A percentile compares a stretch with the other conserved stretches of the same genome.
Evolutionary conservation across 768 basidiomycete genomes (phyloP).

Genomic region (Leccinum barrowsii): DNA sequence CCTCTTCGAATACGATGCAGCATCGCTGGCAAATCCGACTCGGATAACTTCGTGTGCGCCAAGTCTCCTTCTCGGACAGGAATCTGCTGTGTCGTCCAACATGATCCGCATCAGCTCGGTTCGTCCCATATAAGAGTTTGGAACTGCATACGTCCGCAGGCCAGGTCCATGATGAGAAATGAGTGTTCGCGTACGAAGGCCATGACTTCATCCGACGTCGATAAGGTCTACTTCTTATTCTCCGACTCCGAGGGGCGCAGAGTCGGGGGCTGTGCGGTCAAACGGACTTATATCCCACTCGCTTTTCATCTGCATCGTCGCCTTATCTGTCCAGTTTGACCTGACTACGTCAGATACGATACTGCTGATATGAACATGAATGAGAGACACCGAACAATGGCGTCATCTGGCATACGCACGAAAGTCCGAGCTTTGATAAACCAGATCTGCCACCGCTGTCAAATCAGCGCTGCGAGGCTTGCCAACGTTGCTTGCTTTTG

Average conservation of each 20-base stretch:
- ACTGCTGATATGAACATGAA: slow-evolving; percentile 12
- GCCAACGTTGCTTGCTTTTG: background rate
- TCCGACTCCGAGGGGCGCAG: slow-evolving; percentile 24
- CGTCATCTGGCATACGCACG: slow-evolving; percentile 4
- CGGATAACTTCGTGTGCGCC: background rate
- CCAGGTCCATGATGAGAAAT: background rate
- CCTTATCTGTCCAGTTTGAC: slow-evolving; percentile 11
- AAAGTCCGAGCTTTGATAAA: background rate
- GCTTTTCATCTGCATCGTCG: background rate
- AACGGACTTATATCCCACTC: background rate
- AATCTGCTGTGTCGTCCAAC: background rate
- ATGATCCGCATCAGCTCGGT: background rate
- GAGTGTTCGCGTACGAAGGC: slow-evolving; percentile 4
- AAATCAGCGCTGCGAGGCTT: slow-evolving; percentile 12
- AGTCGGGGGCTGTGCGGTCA: slow-evolving; percentile 3
- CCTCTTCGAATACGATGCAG: background rate
- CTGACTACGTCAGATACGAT: background rate
- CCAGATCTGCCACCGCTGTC: slow-evolving; percentile 7
- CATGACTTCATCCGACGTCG: slow-evolving; percentile 7
- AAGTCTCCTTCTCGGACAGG: background rate
- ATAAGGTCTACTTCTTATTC: slow-evolving; percentile 11
- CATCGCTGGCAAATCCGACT: background rate
- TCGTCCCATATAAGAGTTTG: background rate
- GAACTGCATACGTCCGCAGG: background rate
- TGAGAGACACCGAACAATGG: slow-evolving; percentile 12